Percentiles rank a stretch among this genome's conserved stretches.
phyloP scores from a whole-genome alignment of 2,329 filamentous ascomycete genomes.

The Geosmithia flava region DNA sequence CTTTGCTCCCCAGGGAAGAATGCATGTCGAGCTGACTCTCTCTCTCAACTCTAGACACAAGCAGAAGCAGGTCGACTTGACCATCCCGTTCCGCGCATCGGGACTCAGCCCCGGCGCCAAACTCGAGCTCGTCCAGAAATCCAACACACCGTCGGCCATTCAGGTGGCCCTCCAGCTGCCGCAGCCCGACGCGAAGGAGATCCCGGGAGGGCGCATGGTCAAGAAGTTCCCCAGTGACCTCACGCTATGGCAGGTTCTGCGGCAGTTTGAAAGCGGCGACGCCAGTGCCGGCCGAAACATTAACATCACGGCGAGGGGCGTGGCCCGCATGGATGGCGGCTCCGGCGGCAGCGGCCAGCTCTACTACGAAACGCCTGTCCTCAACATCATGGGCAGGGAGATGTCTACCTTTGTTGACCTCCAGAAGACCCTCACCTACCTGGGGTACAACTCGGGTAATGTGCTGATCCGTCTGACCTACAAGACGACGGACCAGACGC shows the following conservation, averaged over 20 bases:
- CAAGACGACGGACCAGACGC: conserved; percentile 59
- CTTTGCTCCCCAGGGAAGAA: no score
- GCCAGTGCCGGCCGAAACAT: conserved; percentile 47
- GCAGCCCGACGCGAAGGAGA: conserved; percentile 50
- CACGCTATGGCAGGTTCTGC: conserved; percentile 77
- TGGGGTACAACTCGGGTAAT: conserved; percentile 78
- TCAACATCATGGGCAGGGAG: conserved; percentile 75
- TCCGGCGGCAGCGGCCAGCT: conserved; percentile 50
- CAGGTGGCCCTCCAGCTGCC: conserved; percentile 83
- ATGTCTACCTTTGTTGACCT: conserved; percentile 67
- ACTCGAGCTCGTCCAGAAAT: conserved; percentile 79
- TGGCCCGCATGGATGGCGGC: conserved; percentile 48
- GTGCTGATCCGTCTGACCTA: conserved; percentile 70
- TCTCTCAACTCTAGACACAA: conserved; percentile 44
- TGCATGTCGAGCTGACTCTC: neutral
- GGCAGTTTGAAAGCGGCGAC: conserved; percentile 74
- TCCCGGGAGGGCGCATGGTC: conserved; percentile 55
- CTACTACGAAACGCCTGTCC: conserved; percentile 75
- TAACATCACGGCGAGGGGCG: conserved; percentile 75
- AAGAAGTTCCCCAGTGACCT: conserved; percentile 84
- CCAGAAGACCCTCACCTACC: conserved; percentile 76
- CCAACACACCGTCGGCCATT: conserved; percentile 73
- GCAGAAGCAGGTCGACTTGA: conserved; percentile 77
- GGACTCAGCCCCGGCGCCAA: conserved; percentile 79
- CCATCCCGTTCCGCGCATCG: conserved; percentile 69